A percentile compares a stretch with the other conserved stretches of the same genome.
Evolutionary conservation across 257 asterid species (phyloP).

Genomic region (Euphrasia confusa): DNA sequence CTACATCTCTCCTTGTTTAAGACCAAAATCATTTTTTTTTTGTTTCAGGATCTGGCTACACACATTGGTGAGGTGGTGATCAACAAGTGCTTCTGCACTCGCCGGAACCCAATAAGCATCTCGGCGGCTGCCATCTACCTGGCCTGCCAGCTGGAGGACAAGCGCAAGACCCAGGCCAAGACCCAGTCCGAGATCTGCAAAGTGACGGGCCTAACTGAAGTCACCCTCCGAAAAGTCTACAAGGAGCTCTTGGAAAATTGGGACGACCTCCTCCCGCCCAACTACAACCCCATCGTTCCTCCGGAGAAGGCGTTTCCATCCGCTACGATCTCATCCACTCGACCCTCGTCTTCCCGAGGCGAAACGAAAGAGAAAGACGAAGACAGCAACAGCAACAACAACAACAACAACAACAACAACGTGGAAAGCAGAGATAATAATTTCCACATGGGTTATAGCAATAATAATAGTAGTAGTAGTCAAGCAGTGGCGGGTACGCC

Average conservation of each 20-base stretch:
- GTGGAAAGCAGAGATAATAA: conserved; percentile 35
- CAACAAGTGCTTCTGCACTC: conserved; percentile 96
- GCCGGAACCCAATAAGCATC: conserved; percentile 94
- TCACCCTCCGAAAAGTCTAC: conserved; percentile 90
- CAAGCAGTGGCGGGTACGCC: conserved; percentile 38
- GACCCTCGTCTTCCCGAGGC: conserved; percentile 43
- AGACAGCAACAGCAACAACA: too few relatives aligned
- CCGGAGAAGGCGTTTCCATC: conserved; percentile 97
- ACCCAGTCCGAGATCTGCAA: conserved; percentile 79
- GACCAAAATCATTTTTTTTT: not conserved
- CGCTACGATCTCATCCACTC: conserved; percentile 69
- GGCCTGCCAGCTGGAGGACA: conserved; percentile 97
- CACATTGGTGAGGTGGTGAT: conserved; percentile 96
- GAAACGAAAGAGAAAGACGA: conserved; percentile 39
- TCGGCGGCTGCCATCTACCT: conserved; percentile 96
- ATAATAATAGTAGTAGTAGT: conserved; percentile 17
- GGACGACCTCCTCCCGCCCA: conserved; percentile 93
- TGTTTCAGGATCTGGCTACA: conserved; percentile 86
- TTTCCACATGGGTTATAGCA: conserved; percentile 25
- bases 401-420: conserved; percentile 7
- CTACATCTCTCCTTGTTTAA: conserved; percentile 7
- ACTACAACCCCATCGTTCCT: conserved; percentile 83
- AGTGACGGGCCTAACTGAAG: conserved; percentile 97
- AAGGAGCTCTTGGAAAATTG: conserved; percentile 89
- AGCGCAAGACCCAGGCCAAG: conserved; percentile 70